Base-by-base conservation (phyloP, 345 rosid genomes). In the Lumnitzera racemosa region DNA sequence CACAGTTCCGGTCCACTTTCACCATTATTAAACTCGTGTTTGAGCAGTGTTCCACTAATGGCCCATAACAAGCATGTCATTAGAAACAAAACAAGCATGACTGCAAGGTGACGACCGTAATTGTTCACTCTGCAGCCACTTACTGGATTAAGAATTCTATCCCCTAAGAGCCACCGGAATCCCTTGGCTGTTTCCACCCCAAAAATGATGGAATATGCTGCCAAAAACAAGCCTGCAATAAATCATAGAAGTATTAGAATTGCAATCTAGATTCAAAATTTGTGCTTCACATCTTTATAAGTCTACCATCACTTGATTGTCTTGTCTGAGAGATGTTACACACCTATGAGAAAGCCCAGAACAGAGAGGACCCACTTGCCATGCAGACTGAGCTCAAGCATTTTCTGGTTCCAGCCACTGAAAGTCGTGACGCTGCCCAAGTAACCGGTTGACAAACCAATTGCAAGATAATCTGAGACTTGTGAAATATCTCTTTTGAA, bases 351-450 rank as follows among this genome's bases (percentile, higher is more conserved):
- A 78, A 84, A 86, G 62, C 96, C 91, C 51, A 84, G 68, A 24
- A 79, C 47, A n/a, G 96, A 72, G 70, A 71, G 71, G 47, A 82
- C 72, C 97, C 97, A 94, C 58, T 78, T 76, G 74, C 91, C 96
- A 68, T 80, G 63, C 20, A 71, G 76, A 61, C 80, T 79, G 59
- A 94, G 91, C 69, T 90, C 96, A 25, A 94, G 90, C 96, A 94
- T 94, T 72, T 89, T 83, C 71, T 94, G 99, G 66, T 88, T 86
- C 99, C 99, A 94, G 25, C 95, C 91, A 47, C 99, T 94, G 74
- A 94, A 94, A 50, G 99, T 94, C 15, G 97, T 88, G 59, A 94
- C 78, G 73, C 97, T 87, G 58, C 97, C 99, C 70, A 86, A 67
- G 69, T 87, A 94, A 57, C 99, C 97, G 13, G 99, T 94, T 4